A percentile compares a stretch with the other conserved stretches of the same genome.
These are phyloP conservation scores for Boletus rubescentipes DNA, from an alignment of 768 basidiomycete genomes.

Conservation along the genomic window DNA sequence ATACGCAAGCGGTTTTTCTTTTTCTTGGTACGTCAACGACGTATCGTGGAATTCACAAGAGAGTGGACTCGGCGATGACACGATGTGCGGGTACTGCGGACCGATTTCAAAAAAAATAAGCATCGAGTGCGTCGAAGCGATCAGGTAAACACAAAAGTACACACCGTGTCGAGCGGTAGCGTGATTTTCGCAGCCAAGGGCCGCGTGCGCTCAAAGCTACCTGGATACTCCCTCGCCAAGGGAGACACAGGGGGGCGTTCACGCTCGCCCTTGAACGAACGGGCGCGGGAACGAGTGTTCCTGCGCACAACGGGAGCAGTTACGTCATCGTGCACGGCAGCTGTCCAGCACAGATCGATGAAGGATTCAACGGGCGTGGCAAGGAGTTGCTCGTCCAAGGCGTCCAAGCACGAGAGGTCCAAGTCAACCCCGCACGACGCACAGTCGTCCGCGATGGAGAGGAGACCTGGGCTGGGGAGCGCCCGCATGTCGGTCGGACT, in stretches of 20 bases:
- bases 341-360: constrained; percentile 40
- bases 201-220: constrained; percentile 10
- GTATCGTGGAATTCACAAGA: constrained; percentile 12
- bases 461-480: constrained; percentile 5
- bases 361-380: constrained; percentile 39
- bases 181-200: constrained; percentile 19
- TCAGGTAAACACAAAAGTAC: no score
- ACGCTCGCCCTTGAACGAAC: constrained; percentile 16
- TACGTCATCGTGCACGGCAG: constrained; percentile 33
- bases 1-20: constrained; percentile 11
- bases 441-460: constrained; percentile 22
- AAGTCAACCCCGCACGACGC: constrained; percentile 33
- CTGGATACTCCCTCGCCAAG: constrained; percentile 1
- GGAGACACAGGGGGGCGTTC: neutral
- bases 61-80: neutral
- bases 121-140: no score
- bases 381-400: constrained; percentile 41
- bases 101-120: no score
- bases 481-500: neutral
- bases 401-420: constrained; percentile 36
- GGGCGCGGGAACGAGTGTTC: constrained; percentile 6
- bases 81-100: constrained; percentile 7
- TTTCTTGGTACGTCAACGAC: constrained; percentile 7
- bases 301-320: neutral
- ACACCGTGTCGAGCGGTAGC: constrained; percentile 17